A percentile compares a stretch with the other conserved stretches of the same genome.
phyloP scores from a whole-genome alignment of 2,329 filamentous ascomycete species.

The Phialocephala sp. region DNA sequence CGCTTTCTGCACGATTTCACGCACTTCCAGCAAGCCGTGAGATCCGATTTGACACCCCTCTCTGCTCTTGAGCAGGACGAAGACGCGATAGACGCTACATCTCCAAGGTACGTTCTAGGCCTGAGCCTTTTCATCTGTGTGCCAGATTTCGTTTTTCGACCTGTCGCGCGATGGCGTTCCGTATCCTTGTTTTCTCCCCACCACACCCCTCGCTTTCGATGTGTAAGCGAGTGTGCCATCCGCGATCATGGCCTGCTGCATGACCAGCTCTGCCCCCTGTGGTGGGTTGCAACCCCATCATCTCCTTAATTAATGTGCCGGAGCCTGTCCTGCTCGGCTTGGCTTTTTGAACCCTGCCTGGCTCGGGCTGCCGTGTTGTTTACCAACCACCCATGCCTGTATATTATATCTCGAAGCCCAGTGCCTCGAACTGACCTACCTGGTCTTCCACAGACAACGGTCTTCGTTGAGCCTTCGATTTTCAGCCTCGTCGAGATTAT shows the following conservation, averaged over 20 bases:
- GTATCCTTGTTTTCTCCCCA: conserved; percentile 36
- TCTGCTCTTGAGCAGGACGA: conserved; percentile 3
- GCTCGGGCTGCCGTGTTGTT: conserved; percentile 26
- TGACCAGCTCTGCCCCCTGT: conserved; percentile 32
- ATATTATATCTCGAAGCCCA: conserved; percentile 41
- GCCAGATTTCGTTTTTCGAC: conserved; percentile 25
- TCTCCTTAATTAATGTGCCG: conserved; percentile 41
- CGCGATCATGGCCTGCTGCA: conserved; percentile 33
- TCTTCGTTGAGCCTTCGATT: conserved; percentile 29
- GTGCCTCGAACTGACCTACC: conserved; percentile 35
- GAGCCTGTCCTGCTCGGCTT: conserved; percentile 33
- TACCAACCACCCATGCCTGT: conserved; percentile 42
- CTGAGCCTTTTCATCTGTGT: conserved; percentile 26
- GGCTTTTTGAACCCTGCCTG: conserved; percentile 12
- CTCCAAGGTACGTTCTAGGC: conserved; percentile 32
- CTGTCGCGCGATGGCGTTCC: conserved; percentile 28
- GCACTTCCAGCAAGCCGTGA: conserved; percentile 7
- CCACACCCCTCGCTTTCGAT: conserved; percentile 21
- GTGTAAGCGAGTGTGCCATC: conserved; percentile 39
- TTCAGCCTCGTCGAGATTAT: conserved; percentile 34
- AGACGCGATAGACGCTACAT: conserved; percentile 26
- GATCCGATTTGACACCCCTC: conserved; percentile 13
- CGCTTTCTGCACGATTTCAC: conserved; percentile 9
- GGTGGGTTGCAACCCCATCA: conserved; percentile 32
- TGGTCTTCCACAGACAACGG: conserved; percentile 38